phyloP scores from a whole-genome alignment of 257 asterid species.

The Penstemon newberryi region DNA sequence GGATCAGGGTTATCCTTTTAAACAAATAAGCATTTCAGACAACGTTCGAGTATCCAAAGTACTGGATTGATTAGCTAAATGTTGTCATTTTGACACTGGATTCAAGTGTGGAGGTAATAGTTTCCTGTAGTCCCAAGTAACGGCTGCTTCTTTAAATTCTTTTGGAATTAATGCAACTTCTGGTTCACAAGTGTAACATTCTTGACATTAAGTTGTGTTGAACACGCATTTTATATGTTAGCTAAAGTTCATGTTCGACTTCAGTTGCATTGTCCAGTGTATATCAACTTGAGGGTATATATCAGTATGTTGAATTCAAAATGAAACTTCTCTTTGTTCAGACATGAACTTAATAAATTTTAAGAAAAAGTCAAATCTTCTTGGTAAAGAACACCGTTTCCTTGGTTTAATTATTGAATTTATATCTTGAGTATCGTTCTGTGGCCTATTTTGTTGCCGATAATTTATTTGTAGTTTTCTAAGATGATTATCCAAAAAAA shows the following conservation, averaged over 20 bases:
- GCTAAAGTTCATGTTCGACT: slow-evolving; percentile 12
- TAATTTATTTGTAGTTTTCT: not conserved
- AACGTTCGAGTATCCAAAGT: slow-evolving; percentile 19
- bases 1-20: slow-evolving; percentile 22
- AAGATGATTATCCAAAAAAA: no score
- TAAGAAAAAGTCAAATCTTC: not conserved
- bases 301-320: slow-evolving; percentile 8
- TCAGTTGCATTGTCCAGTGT: not conserved
- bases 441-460: not conserved
- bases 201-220: slow-evolving; percentile 9
- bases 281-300: not conserved
- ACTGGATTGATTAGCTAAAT: slow-evolving; percentile 31
- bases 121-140: not conserved
- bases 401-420: not conserved
- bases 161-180: slow-evolving; percentile 13
- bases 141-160: not conserved
- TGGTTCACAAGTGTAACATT: slow-evolving; percentile 26
- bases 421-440: not conserved
- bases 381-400: not conserved
- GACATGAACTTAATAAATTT: no score
- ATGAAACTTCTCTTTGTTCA: slow-evolving; percentile 11
- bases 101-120: slow-evolving; percentile 9
- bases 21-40: slow-evolving; percentile 22
- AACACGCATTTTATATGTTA: slow-evolving; percentile 27
- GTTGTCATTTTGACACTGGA: slow-evolving; percentile 13